Evolutionary conservation across 495 filamentous ascomycete species (phyloP).

Genomic region (Neurospora intermedia): DNA sequence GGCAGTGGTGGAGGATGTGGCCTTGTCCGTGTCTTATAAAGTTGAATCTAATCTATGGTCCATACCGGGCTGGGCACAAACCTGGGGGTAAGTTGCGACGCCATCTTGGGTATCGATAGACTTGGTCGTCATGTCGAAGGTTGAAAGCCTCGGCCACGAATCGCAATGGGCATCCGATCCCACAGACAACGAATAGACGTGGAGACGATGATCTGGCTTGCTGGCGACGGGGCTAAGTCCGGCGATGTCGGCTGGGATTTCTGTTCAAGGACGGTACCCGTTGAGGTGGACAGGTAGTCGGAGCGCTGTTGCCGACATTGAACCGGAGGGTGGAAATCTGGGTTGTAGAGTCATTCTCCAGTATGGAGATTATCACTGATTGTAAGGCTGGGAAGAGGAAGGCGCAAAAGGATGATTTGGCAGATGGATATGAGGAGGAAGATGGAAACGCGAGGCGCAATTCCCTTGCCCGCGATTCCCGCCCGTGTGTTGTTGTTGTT

Average conservation of each 20-base stretch:
- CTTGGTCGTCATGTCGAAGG: neutral
- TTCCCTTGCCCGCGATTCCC: neutral
- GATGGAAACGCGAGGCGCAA: neutral
- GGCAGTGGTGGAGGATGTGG: neutral
- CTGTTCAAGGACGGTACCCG: neutral
- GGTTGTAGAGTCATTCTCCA: neutral
- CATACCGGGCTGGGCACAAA: neutral
- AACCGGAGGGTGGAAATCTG: neutral
- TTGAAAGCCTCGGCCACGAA: neutral
- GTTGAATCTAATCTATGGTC: neutral
- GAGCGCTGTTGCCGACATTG: neutral
- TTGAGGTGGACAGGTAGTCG: neutral
- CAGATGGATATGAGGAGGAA: neutral
- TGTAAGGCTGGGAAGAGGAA: neutral
- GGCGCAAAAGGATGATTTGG: neutral
- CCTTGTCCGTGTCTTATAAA: neutral
- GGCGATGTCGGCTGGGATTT: neutral
- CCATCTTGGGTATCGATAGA: neutral
- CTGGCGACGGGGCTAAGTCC: neutral
- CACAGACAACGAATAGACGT: neutral
- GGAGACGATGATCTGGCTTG: neutral
- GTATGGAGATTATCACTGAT: neutral
- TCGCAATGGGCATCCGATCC: neutral
- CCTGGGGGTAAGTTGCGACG: neutral
- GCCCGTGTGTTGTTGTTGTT: neutral